Percentiles rank a stretch among this genome's conserved stretches.
phyloP scores from a whole-genome alignment of 164 flowering plant genomes.

The Houttuynia cordata region DNA sequence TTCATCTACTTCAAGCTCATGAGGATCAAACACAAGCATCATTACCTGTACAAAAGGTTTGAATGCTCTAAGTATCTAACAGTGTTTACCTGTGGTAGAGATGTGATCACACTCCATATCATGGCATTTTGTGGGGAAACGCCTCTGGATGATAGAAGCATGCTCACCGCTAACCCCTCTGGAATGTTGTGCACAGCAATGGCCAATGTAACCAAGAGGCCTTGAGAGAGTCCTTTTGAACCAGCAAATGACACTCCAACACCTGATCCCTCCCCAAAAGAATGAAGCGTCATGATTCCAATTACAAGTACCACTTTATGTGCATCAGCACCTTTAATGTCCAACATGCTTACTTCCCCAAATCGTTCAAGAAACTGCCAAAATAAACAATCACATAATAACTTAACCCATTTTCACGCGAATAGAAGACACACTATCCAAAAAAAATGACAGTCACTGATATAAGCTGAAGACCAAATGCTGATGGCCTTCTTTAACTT shows the following conservation, averaged over 20 bases:
- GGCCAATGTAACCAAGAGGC: constrained; percentile 85
- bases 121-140: constrained; percentile 97
- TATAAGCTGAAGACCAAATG: too few species aligned
- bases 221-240: constrained; percentile 93
- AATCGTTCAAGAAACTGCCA: constrained; percentile 81
- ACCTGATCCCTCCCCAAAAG: constrained; percentile 99
- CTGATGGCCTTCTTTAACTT: too few species aligned
- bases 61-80: neutral
- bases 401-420: neutral
- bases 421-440: neutral
- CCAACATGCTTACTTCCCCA: constrained; percentile 98
- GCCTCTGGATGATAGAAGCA: constrained; percentile 95
- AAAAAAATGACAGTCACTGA: too few species aligned
- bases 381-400: neutral
- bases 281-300: constrained; percentile 99
- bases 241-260: constrained; percentile 99
- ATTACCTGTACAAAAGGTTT: too few species aligned
- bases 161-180: constrained; percentile 97
- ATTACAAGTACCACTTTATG: constrained; percentile 83
- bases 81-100: constrained; percentile 77
- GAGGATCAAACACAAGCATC: too few species aligned
- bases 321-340: constrained; percentile 98
- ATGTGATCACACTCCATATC: constrained; percentile 97
- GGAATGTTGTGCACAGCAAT: constrained; percentile 99
- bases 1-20: too few species aligned